Conservation (phyloP, 371 early-diverging fungal genomes). For the Mucor piriformis region DNA sequence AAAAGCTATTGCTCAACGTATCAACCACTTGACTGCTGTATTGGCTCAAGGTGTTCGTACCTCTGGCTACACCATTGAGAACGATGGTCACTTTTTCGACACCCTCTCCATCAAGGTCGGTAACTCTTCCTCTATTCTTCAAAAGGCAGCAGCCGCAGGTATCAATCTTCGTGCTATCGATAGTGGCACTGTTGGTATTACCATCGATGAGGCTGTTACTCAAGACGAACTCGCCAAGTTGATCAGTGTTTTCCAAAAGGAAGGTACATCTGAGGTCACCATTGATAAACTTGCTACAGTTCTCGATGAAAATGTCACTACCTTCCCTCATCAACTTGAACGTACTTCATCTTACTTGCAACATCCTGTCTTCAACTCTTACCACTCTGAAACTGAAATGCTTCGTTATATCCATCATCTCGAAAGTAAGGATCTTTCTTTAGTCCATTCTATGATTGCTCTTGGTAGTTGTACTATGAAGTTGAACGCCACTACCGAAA, state of each 20-base stretch:
- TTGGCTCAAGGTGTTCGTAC: conserved; percentile 76
- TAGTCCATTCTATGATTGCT: conserved; percentile 97
- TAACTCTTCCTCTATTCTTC: conserved; percentile 63
- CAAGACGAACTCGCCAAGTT: conserved; percentile 79
- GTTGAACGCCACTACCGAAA: conserved; percentile 96
- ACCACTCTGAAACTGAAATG: conserved; percentile 99
- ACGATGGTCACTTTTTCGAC: conserved; percentile 87
- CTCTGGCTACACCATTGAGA: conserved; percentile 78
- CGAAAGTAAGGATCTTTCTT: conserved; percentile 93
- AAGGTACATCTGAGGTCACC: conserved; percentile 51
- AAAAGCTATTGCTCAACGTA: conserved; percentile 85
- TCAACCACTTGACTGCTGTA: conserved; percentile 84
- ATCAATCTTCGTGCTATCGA: conserved; percentile 90
- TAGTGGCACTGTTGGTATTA: conserved; percentile 74
- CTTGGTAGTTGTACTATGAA: conserved; percentile 99
- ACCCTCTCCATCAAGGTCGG: conserved; percentile 84
- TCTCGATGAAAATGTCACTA: conserved; percentile 41
- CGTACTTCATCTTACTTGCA: conserved; percentile 80
- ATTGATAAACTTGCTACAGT: conserved; percentile 49
- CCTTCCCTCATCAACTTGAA: conserved; percentile 66
- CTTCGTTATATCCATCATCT: conserved; percentile 92
- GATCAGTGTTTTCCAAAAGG: conserved; percentile 69
- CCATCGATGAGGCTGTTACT: conserved; percentile 90
- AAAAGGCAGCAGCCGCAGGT: conserved; percentile 72
- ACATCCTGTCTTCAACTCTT: conserved; percentile 91